These are phyloP conservation scores for Udeniomyces megalosporus DNA, from an alignment of 768 basidiomycete species.

Conservation along the genomic window DNA sequence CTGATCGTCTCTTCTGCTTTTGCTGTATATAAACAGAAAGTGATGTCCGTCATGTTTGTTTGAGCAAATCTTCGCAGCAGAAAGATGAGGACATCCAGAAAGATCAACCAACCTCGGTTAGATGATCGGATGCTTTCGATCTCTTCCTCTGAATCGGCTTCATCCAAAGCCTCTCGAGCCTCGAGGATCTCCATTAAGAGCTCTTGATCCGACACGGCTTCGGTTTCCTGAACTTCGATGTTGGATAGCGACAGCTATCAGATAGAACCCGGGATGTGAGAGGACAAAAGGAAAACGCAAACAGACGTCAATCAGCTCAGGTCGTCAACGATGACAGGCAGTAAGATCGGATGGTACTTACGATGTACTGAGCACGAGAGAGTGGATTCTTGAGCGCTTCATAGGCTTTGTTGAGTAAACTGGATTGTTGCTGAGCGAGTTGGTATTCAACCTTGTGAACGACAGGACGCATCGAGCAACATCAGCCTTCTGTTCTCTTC, in stretches of 20 bases:
- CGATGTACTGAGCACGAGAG: constrained; percentile 61
- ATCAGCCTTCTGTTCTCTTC: not conserved
- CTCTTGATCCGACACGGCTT: constrained; percentile 51
- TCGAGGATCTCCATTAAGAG: constrained; percentile 68
- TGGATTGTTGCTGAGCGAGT: constrained; percentile 10
- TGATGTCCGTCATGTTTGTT: not conserved
- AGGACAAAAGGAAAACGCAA: no score
- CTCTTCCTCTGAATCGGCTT: constrained; percentile 37
- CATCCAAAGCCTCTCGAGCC: constrained; percentile 57
- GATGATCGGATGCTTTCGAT: constrained; percentile 39
- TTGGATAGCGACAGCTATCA: constrained; percentile 44
- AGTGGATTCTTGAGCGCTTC: constrained; percentile 56
- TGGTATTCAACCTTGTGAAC: constrained; percentile 6
- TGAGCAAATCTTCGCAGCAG: no score
- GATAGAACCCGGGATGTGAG: not conserved
- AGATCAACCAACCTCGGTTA: constrained; percentile 41
- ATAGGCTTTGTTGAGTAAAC: constrained; percentile 54
- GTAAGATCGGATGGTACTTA: constrained; percentile 20
- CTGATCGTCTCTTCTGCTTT: constrained; percentile 38
- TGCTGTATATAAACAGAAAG: constrained; percentile 30
- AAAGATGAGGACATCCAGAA: not conserved
- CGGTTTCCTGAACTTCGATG: constrained; percentile 45
- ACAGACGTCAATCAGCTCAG: not conserved
- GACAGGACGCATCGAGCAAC: not conserved
- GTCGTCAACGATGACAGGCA: no score